Evolutionary conservation across 1,284 basidiomycete species (phyloP).

Genomic region (Pyrrhoderma noxium): DNA sequence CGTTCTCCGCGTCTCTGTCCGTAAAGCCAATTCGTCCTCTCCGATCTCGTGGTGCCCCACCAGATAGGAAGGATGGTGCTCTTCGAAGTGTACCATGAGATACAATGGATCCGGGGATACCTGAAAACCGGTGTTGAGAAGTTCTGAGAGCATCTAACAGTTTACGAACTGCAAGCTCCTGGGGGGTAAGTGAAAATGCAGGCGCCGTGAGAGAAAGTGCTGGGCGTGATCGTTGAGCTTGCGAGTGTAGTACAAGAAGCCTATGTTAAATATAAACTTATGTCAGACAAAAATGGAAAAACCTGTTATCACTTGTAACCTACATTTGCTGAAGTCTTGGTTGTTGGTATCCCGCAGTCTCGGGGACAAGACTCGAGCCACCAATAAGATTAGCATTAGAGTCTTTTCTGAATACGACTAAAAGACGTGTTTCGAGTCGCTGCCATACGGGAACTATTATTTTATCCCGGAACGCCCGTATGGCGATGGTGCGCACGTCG

Average conservation of each 20-base stretch:
- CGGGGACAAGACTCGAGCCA: constrained; percentile 28
- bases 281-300: too few species aligned
- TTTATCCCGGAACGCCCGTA: constrained; percentile 76
- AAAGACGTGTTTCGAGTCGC: constrained; percentile 42
- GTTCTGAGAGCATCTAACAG: constrained; percentile 23
- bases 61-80: constrained; percentile 63
- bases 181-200: constrained; percentile 30
- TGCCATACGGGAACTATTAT: constrained; percentile 61
- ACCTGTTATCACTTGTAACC: too few species aligned
- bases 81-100: constrained; percentile 29
- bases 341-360: constrained; percentile 45
- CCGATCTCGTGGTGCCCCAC: constrained; percentile 63
- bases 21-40: constrained; percentile 56
- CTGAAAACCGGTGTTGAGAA: constrained; percentile 25
- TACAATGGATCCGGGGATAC: constrained; percentile 32
- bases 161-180: constrained; percentile 12
- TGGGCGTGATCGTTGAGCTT: constrained; percentile 42
- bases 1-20: constrained; percentile 32
- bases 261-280: too few species aligned
- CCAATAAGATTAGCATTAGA: constrained; percentile 1
- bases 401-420: constrained; percentile 40
- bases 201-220: constrained; percentile 46
- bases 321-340: constrained; percentile 70
- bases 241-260: constrained; percentile 67
- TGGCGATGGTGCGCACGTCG: constrained; percentile 73